phyloP scores from a whole-genome alignment of 1,284 basidiomycete species.

The Trichosporon inkin region DNA sequence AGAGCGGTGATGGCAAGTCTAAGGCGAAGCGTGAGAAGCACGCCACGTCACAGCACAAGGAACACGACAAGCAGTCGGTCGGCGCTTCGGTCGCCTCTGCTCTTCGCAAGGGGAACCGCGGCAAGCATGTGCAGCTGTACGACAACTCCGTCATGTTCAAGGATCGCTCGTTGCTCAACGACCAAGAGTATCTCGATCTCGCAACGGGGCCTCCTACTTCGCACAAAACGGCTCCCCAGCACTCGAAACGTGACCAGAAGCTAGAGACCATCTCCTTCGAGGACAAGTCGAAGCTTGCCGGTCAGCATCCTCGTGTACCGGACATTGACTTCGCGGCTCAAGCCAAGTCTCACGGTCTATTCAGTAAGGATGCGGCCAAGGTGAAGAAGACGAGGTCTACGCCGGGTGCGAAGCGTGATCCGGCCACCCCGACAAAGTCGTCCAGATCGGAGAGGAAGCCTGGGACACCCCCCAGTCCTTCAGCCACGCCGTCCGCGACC shows the following conservation, averaged over 20 bases:
- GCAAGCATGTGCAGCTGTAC: conserved; percentile 50
- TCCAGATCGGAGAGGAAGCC: not conserved
- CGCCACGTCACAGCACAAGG: conserved; percentile 13
- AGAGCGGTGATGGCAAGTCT: conserved; percentile 22
- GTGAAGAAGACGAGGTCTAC: conserved; percentile 26
- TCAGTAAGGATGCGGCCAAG: conserved; percentile 34
- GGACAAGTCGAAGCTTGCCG: conserved; percentile 47
- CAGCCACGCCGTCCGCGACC: not conserved
- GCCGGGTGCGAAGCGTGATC: conserved; percentile 9
- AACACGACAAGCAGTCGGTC: conserved; percentile 23
- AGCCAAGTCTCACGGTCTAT: conserved; percentile 38
- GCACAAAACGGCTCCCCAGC: conserved; percentile 34
- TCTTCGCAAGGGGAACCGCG: conserved; percentile 52
- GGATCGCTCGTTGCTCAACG: conserved; percentile 50
- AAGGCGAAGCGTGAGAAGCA: conserved; percentile 16
- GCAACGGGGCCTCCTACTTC: conserved; percentile 52
- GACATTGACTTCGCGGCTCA: conserved; percentile 45
- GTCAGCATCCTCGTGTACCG: conserved; percentile 39
- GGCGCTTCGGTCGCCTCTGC: conserved; percentile 43
- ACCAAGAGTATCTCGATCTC: conserved; percentile 53
- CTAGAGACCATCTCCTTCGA: conserved; percentile 50
- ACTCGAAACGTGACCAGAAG: conserved; percentile 46
- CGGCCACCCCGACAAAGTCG: conserved; percentile 17
- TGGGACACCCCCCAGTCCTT: conserved; percentile 2
- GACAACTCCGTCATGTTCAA: conserved; percentile 53